Percentiles rank a stretch among this genome's conserved stretches.
Evolutionary conservation across 2,329 filamentous ascomycete species (phyloP).

Genomic region (Verticillium dahliae): DNA sequence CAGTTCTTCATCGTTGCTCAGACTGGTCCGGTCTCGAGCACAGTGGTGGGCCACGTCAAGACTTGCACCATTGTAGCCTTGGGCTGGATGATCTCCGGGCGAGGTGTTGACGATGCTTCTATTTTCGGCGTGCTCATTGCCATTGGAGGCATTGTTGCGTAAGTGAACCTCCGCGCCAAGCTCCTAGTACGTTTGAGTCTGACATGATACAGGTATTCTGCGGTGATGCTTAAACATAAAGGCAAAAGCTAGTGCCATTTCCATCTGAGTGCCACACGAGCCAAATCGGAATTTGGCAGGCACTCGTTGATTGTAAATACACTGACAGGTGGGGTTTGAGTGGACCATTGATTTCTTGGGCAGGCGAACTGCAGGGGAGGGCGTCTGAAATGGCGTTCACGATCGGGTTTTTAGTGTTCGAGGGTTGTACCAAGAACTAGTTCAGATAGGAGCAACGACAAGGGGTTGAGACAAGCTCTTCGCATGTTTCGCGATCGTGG

Average conservation of each 20-base stretch:
- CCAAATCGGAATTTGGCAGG: not conserved
- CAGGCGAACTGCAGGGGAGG: not conserved
- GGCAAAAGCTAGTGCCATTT: constrained; percentile 5
- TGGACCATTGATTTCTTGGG: not conserved
- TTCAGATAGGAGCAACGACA: not conserved
- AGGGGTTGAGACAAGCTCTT: too few species aligned
- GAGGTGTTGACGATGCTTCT: constrained; percentile 49
- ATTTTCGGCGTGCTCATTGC: constrained; percentile 49
- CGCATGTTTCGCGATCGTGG: not conserved
- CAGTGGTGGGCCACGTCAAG: constrained; percentile 60
- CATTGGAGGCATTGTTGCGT: constrained; percentile 51
- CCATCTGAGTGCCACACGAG: not conserved
- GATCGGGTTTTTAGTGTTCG: not conserved
- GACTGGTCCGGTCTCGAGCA: constrained; percentile 57
- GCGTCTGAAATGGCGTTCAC: not conserved
- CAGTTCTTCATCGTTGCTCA: constrained; percentile 58
- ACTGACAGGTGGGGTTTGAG: not conserved
- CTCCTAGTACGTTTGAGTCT: constrained; percentile 21
- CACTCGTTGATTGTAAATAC: not conserved
- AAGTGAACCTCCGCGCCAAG: constrained; percentile 19
- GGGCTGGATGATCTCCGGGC: constrained; percentile 51
- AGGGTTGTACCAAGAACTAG: not conserved
- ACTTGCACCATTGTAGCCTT: constrained; percentile 59
- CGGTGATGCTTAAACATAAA: constrained; percentile 39
- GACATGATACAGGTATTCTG: constrained; percentile 35